Evolutionary conservation across 345 rosid species (phyloP), one percentile per base, ranked within the genome.

Genomic region (Lepidium didymum): DNA sequence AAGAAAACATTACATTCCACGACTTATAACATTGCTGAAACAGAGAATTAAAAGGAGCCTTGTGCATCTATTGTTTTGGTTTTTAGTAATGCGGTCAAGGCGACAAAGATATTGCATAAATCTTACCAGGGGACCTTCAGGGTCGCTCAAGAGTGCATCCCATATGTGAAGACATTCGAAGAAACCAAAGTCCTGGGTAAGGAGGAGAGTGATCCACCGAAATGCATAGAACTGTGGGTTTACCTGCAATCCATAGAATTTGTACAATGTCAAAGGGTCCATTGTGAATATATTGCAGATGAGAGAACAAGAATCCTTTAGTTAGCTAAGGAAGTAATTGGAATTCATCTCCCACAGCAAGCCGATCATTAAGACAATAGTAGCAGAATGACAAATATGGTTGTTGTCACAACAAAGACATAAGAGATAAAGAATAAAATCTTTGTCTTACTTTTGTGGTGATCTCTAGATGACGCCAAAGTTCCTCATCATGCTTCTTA

Each of bases 391-490:
- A 25, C 49, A 50, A 37, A 27, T 23, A 46, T 56, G 37, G 21
- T 19, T 44, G 56, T 34, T 16, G 15, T 35, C 23, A 44, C 33
- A 68, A 23, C 56, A 49, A 37, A 47, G 16, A 67, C 29, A 36
- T 46, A 21, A 33, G 10, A 10, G 10, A 38, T n/a, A 13, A 31
- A 36, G 37, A 37, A n/a, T n/a, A n/a, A n/a, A 37, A 16, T 11
- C 37, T 2, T 55, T 29, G 43, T 78, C 85, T 80, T 87, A 89
- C 99, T 82, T 91, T 88, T 31, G 96, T 88, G 69, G 97, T 87
- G 81, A 93, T 67, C 81, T 93, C 99, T 72, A 94, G 87, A 82
- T 94, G 99, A 49, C 99, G 99, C 99, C 99, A 94, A 58, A 94
- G 97, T 77, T 94, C 99, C 72, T 94, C 97, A 78, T 94, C 99